These are phyloP conservation scores for Starmera quercuum DNA, from an alignment of 805 yeast species.

Conservation along the genomic window DNA sequence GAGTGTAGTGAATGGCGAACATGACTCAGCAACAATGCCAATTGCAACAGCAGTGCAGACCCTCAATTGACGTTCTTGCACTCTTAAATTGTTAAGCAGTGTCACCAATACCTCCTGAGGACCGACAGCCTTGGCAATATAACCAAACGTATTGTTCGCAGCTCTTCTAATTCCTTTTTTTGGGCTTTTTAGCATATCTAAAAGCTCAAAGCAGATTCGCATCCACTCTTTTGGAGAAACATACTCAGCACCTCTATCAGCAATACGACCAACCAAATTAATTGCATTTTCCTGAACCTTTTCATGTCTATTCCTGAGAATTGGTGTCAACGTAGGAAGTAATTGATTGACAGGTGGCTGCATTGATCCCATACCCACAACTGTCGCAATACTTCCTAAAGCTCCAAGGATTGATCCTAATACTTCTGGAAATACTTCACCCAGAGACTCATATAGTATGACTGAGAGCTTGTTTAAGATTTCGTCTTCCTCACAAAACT, in stretches of 20 bases:
- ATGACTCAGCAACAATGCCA: conserved; percentile 90
- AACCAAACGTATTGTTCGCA: conserved; percentile 88
- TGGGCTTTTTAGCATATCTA: conserved; percentile 82
- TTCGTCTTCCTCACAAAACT: conserved; percentile 54
- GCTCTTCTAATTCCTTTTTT: conserved; percentile 70
- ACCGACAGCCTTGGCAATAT: conserved; percentile 86
- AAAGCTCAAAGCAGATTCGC: conserved; percentile 84
- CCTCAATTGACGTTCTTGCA: conserved; percentile 92
- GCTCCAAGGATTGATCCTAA: conserved; percentile 80
- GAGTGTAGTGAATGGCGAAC: conserved; percentile 86
- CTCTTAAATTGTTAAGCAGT: conserved; percentile 72
- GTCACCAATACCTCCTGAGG: conserved; percentile 92
- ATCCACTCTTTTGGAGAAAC: conserved; percentile 95
- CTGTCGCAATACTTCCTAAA: conserved; percentile 50
- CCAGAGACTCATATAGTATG: conserved; percentile 81
- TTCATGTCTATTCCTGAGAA: conserved; percentile 80
- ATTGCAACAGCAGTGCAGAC: conserved; percentile 98
- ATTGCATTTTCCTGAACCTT: conserved; percentile 84
- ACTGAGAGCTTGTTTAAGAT: conserved; percentile 62
- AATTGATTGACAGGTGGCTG: conserved; percentile 81
- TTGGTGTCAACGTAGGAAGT: conserved; percentile 85
- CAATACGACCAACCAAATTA: conserved; percentile 72
- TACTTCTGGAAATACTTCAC: conserved; percentile 93
- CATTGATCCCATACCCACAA: conserved; percentile 50
- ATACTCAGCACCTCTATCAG: conserved; percentile 69